Conservation (phyloP, 2,329 filamentous ascomycete genomes). For the Hypocreales sp. region DNA sequence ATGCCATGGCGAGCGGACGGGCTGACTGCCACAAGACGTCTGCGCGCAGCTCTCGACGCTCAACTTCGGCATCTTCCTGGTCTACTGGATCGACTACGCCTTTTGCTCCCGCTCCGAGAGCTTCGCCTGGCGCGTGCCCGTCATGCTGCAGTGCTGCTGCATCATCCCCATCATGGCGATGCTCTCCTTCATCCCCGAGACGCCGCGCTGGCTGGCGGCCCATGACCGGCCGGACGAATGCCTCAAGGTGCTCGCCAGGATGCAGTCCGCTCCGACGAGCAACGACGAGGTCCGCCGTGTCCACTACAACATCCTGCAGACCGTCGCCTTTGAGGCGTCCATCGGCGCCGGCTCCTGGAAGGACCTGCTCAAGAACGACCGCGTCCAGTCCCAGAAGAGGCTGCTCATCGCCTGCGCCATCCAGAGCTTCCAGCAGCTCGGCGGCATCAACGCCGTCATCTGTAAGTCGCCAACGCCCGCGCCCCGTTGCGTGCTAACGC, state of each 20-base stretch:
- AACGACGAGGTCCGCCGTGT: conserved; percentile 9
- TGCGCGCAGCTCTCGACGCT: conserved; percentile 30
- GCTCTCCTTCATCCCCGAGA: conserved; percentile 23
- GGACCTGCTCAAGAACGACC: conserved; percentile 15
- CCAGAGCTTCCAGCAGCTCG: conserved; percentile 25
- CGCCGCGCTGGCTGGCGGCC: conserved; percentile 25
- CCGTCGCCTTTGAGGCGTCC: conserved; percentile 15
- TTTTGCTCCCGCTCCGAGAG: conserved; percentile 15
- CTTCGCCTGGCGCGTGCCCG: conserved; percentile 24
- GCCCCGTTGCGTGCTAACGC: background rate
- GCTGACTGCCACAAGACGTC: conserved; percentile 12
- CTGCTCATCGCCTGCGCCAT: conserved; percentile 16
- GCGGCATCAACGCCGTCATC: conserved; percentile 32
- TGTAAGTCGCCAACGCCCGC: conserved; percentile 11
- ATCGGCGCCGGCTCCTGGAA: conserved; percentile 14
- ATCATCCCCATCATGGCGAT: conserved; percentile 22
- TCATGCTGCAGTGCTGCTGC: conserved; percentile 25
- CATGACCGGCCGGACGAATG: conserved; percentile 22
- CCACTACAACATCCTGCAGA: conserved; percentile 16
- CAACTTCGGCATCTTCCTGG: conserved; percentile 27
- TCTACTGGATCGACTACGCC: conserved; percentile 30
- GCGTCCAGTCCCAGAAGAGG: conserved; percentile 15
- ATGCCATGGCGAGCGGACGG: no score
- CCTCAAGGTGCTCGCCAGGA: conserved; percentile 18
- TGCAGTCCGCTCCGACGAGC: conserved; percentile 10